Base-by-base conservation (phyloP, 202 grass and related monocot species). In the Digitaria exilis region DNA sequence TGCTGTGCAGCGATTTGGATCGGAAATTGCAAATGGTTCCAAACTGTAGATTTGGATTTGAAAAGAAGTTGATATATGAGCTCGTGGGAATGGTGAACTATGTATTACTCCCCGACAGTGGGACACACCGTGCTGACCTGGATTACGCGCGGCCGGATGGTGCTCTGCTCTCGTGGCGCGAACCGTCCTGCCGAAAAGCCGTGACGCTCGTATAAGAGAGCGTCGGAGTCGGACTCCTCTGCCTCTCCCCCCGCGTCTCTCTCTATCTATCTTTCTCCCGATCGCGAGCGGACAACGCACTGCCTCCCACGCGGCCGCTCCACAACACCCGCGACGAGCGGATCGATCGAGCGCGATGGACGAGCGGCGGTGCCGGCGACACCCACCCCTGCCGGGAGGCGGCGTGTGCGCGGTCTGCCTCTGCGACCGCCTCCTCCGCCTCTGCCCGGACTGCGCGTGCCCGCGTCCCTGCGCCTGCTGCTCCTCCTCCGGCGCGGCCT, bases 321-420 rank as follows among this genome's bases (percentile, higher is more conserved):
- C 5, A 39, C 43, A 63, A 48, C 32, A 4, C 26, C 61, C 80
- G 24, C 32, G 41, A 35, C 80, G 25, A 82, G 28, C 45, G 69
- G 69, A 72, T 51, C 71, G 72, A 51, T 65, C 68, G 60, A 15
- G 41, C 60, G 76, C 62, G 80, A 82, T 82, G 80, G 75, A 76
- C 68, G 85, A 83, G 15, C 86, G 83, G 85, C 91, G 79, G 19
- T 98, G 95, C 84, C 72, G 85, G 80, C 88, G 73, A 67, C 95
- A 98, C 77, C 87, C 68, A 21, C 7, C 80, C 0, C 5, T 22
- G 17, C 74, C 82, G 7, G 61, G 80, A 52, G 80, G 80, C 57
- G 89, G 90, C 50, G 92, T 93, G 46, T 95, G 95, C 58, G 75
- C 95, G 13, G 28, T 72, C 64, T 98, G 95, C 90, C 90, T 98